Conservation (phyloP, 495 filamentous ascomycete species). For the Hyaloscypha hepaticicola region DNA sequence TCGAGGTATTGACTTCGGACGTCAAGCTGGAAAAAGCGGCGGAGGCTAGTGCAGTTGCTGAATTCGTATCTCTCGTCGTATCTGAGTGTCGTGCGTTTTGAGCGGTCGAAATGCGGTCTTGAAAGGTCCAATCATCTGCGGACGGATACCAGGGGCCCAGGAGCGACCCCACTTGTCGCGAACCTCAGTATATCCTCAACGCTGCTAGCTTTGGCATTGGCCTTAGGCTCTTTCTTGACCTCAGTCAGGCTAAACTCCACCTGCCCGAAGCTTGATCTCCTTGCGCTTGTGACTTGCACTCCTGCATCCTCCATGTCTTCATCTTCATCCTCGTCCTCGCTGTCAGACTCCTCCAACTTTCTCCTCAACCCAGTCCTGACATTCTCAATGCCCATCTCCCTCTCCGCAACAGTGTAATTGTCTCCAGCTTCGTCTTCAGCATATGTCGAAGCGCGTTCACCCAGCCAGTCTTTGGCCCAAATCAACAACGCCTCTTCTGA, state of each 20-base stretch:
- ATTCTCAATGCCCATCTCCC: conserved; percentile 62
- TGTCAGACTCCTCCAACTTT: conserved; percentile 51
- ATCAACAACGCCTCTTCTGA: conserved; percentile 31
- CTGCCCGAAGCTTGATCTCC: conserved; percentile 39
- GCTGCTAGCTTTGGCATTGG: conserved; percentile 34
- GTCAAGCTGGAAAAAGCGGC: too few relatives aligned
- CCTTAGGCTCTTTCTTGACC: conserved; percentile 32
- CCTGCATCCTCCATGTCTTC: conserved; percentile 41
- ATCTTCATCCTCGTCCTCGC: conserved; percentile 50
- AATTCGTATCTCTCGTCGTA: too few relatives aligned
- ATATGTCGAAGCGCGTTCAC: conserved; percentile 40
- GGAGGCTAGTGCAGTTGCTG: too few relatives aligned
- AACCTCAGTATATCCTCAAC: conserved; percentile 47
- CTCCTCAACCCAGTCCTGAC: conserved; percentile 67
- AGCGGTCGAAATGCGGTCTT: too few relatives aligned
- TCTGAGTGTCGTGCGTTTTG: too few relatives aligned
- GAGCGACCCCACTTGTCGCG: conserved; percentile 49
- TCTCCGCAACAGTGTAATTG: conserved; percentile 67
- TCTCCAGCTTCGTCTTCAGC: conserved; percentile 49
- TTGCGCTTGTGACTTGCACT: conserved; percentile 45
- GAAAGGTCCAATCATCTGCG: conserved; percentile 18
- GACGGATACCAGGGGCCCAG: conserved; percentile 29
- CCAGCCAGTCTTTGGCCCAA: conserved; percentile 40
- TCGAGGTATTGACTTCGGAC: background rate
- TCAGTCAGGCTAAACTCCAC: conserved; percentile 42